phyloP scores from a whole-genome alignment of 2,329 filamentous ascomycete species.

The Cercospora nicotianae region DNA sequence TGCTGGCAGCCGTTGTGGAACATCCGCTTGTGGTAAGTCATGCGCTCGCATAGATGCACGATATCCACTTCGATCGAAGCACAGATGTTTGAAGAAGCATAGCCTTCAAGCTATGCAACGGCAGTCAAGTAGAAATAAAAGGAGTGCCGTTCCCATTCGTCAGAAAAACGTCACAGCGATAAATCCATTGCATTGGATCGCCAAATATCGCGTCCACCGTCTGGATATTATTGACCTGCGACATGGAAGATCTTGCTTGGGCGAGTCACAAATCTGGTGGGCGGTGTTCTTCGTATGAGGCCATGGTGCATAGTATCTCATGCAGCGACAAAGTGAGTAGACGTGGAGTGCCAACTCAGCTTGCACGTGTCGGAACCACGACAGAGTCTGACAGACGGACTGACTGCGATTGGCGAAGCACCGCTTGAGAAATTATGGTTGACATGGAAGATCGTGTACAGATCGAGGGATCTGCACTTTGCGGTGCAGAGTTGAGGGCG shows the following conservation, averaged over 20 bases:
- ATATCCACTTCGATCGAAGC: background rate
- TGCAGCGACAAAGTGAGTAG: background rate
- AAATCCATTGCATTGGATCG: background rate
- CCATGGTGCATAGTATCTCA: background rate
- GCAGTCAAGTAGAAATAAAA: background rate
- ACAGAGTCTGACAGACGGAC: background rate
- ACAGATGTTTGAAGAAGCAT: background rate
- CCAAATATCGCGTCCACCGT: background rate
- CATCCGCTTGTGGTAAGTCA: background rate
- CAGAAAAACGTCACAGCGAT: background rate
- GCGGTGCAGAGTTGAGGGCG: background rate
- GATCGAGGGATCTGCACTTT: background rate
- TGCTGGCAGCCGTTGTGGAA: constrained; percentile 1
- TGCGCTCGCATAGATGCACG: background rate
- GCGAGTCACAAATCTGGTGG: background rate
- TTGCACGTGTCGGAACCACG: background rate
- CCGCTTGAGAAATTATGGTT: background rate
- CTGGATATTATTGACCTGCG: background rate
- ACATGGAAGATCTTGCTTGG: background rate
- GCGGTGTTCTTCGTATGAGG: background rate
- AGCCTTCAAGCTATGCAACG: background rate
- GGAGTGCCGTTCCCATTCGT: background rate
- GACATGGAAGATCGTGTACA: background rate
- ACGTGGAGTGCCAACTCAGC: background rate
- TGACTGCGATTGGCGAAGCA: background rate